Evolutionary conservation across 2,329 filamentous ascomycete species (phyloP), one percentile per base, ranked within the genome.

Genomic region (Sarocladiaceae sp.): DNA sequence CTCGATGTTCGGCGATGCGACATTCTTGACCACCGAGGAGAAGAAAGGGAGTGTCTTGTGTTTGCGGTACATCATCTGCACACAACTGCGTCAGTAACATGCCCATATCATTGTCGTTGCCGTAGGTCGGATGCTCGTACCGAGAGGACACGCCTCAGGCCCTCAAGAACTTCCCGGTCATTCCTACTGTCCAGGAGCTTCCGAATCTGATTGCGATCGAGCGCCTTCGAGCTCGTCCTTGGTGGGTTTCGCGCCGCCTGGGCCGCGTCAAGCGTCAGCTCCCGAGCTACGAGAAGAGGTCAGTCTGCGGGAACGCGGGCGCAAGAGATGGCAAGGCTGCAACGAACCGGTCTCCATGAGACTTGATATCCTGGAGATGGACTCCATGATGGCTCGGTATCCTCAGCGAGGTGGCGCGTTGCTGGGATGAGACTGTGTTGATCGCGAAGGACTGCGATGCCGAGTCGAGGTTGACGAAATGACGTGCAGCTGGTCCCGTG

Each of bases 1-100:
- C 58, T 95, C 89, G 56, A 96, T 76, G 57, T 89, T 95, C 12
- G 90, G 85, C 29, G 88, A 95, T 21, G 91, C 91, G 48, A 96
- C 88, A 56, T 97, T 98, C 70, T 98, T 98, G 63, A 98, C 88
- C 45, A 98, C 86, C 19, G 89, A 86, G n/a, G 91, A 95, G 73
- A 98, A 98, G 74, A 91, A 95, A 18, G 87, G 83, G 2, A 95
- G 74, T 47, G 89, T 95, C 53, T 88, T 84, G 62, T 94, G 87
- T 55, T 86, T 82, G 54, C 82, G 82, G 68, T 96, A 97, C 81
- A 95, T 95, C 85, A 97, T 91, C 88, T 95, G 58, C 10, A 33
- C 49, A 44, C 24, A n/a, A 12, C n/a, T 18, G 26, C 15, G 44
- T 24, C 33, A 23, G 43, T 26, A 33, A n/a, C 10, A n/a, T 43